Evolutionary conservation across 2,329 filamentous ascomycete species (phyloP).

Genomic region (Talaromyces pinophilus): DNA sequence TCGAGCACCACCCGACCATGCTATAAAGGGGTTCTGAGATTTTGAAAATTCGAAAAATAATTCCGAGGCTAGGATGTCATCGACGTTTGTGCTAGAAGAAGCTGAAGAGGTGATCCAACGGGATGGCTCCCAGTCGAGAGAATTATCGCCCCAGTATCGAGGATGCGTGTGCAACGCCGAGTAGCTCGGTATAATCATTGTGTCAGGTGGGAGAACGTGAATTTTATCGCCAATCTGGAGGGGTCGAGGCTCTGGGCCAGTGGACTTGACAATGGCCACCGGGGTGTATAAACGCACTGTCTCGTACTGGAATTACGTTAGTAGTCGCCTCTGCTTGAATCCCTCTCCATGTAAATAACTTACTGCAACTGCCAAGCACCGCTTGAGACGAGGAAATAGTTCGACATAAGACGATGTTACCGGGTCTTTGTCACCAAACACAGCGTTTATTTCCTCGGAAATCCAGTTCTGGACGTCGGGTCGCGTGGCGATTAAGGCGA

Average conservation of each 20-base stretch:
- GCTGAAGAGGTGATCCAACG: background rate
- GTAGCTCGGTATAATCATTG: background rate
- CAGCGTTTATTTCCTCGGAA: background rate
- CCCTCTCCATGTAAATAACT: background rate
- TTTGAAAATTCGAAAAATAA: background rate
- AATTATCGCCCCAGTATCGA: background rate
- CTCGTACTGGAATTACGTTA: background rate
- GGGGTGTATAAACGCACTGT: background rate
- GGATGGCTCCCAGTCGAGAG: constrained; percentile 1
- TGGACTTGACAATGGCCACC: background rate
- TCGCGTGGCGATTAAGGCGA: background rate
- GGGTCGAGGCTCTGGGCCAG: background rate
- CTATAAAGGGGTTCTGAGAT: background rate
- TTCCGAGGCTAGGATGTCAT: background rate
- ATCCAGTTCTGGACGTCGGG: background rate
- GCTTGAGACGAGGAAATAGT: background rate
- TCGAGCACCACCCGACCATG: constrained; percentile 5
- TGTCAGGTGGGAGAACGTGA: background rate
- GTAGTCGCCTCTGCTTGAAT: background rate
- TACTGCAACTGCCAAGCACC: background rate
- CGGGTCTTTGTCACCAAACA: background rate
- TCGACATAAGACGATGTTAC: constrained; percentile 1
- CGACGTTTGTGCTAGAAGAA: background rate
- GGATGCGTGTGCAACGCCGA: constrained; percentile 1
- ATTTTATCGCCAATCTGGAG: background rate